Evolutionary conservation across 164 flowering plant genomes (phyloP).

Genomic region (Vitis labrusca): DNA sequence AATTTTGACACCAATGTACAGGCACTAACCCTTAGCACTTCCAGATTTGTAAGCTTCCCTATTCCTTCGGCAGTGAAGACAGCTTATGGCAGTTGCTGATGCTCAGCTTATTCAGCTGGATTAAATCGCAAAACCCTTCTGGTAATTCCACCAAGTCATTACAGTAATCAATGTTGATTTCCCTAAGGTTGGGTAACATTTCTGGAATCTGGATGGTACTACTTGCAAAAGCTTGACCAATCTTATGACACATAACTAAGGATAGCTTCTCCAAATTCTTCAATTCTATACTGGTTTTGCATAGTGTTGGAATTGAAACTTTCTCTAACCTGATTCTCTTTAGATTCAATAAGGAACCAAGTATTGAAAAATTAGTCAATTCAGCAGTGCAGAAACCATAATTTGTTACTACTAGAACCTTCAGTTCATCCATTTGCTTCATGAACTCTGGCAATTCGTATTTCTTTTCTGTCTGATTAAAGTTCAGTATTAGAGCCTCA

Average conservation of each 20-base stretch:
- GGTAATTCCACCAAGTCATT: conserved; percentile 37
- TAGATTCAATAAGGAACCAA: conserved; percentile 20
- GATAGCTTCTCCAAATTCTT: conserved; percentile 34
- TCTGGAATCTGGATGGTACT: conserved; percentile 4
- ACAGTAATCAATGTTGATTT: conserved; percentile 43
- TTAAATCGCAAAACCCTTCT: conserved; percentile 22
- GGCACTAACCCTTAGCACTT: conserved; percentile 33
- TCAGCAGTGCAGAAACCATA: conserved; percentile 20
- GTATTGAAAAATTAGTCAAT: conserved; percentile 16
- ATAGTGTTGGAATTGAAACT: conserved; percentile 19
- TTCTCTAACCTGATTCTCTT: conserved; percentile 35
- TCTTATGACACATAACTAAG: conserved; percentile 30
- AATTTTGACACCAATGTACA: conserved; percentile 30
- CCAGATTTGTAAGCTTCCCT: conserved; percentile 24
- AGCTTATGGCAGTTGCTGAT: conserved; percentile 44
- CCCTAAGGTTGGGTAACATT: conserved; percentile 34
- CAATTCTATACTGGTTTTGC: conserved; percentile 4
- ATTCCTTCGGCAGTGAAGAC: conserved; percentile 23
- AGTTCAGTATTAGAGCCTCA: conserved; percentile 26
- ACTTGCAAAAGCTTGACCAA: conserved; percentile 22
- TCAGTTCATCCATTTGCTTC: conserved; percentile 19
- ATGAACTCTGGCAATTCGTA: conserved; percentile 29
- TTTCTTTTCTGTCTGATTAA: conserved; percentile 4
- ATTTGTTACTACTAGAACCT: conserved; percentile 25
- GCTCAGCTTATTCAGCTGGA: conserved; percentile 27